Percentiles rank a stretch among this genome's conserved stretches.
Conservation (phyloP, 257 asterid genomes). For the Mentha longifolia region DNA sequence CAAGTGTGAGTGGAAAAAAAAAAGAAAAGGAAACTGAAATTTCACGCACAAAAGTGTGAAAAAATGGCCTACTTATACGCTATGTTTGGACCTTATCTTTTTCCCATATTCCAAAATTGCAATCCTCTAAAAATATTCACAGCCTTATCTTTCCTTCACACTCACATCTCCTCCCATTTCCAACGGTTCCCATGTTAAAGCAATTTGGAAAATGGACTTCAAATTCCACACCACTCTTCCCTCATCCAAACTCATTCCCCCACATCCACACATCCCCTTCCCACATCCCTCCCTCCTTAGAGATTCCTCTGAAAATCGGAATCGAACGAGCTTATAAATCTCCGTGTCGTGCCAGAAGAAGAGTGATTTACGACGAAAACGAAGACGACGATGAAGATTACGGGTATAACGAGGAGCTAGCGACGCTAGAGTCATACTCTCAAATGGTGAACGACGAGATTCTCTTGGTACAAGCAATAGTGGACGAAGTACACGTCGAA, state of each 20-base stretch:
- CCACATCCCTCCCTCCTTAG: not conserved
- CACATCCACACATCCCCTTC: slow-evolving; percentile 1
- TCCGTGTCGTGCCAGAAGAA: slow-evolving; percentile 46
- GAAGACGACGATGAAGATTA: slow-evolving; percentile 48
- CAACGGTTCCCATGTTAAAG: slow-evolving; percentile 41
- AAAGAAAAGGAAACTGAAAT: not conserved
- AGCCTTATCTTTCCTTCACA: slow-evolving; percentile 34
- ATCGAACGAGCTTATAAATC: not conserved
- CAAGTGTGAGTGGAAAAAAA: too few species aligned
- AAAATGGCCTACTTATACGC: not conserved
- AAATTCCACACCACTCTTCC: slow-evolving; percentile 25
- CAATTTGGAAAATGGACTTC: slow-evolving; percentile 37
- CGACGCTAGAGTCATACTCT: slow-evolving; percentile 59
- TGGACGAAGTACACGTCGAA: slow-evolving; percentile 58
- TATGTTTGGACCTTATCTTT: slow-evolving; percentile 35
- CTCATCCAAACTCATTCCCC: slow-evolving; percentile 33
- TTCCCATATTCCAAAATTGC: slow-evolving; percentile 8
- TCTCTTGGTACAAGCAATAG: slow-evolving; percentile 59
- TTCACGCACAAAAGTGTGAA: not conserved
- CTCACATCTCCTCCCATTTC: slow-evolving; percentile 6
- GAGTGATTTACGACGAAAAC: slow-evolving; percentile 38
- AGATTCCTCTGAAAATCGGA: not conserved
- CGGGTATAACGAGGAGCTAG: slow-evolving; percentile 58
- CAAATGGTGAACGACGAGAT: slow-evolving; percentile 56
- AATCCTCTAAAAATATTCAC: slow-evolving; percentile 9